phyloP scores from a whole-genome alignment of 140 eudicot species.

The Stevia rebaudiana region DNA sequence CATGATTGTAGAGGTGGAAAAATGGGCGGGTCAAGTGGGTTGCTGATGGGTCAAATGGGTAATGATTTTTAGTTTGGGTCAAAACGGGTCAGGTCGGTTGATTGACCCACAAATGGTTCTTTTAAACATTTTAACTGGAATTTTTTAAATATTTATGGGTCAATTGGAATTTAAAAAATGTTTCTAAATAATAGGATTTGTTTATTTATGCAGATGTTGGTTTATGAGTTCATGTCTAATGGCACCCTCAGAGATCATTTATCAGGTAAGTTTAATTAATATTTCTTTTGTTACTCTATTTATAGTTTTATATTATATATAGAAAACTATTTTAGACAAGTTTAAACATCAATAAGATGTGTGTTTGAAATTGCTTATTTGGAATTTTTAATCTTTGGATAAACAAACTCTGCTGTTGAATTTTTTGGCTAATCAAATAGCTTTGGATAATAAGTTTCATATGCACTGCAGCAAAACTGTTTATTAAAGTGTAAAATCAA shows the following conservation, averaged over 20 bases:
- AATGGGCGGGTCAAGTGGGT: constrained; percentile 5
- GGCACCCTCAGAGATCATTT: constrained; percentile 82
- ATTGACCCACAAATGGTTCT: not conserved
- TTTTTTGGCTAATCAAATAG: not conserved
- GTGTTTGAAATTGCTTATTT: not conserved
- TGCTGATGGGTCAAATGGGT: not conserved
- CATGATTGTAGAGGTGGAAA: not conserved
- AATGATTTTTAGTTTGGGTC: not conserved
- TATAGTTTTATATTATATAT: not conserved
- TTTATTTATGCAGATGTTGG: constrained; percentile 59
- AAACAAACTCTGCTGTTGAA: not conserved
- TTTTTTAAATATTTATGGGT: not conserved
- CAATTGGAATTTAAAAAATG: not conserved
- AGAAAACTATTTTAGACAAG: not conserved
- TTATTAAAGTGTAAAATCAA: not conserved
- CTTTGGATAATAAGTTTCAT: not conserved
- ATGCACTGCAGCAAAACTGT: not conserved
- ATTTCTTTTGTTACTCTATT: not conserved
- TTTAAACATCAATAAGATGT: not conserved
- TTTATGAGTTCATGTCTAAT: constrained; percentile 92
- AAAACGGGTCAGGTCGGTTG: not conserved
- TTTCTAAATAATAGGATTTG: constrained; percentile 12
- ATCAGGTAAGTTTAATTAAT: constrained; percentile 46
- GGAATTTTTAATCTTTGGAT: not conserved
- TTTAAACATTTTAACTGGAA: not conserved